These are phyloP conservation scores for Aureobasidium sp. DNA, from an alignment of 2,329 filamentous ascomycete genomes.

Conservation along the genomic window DNA sequence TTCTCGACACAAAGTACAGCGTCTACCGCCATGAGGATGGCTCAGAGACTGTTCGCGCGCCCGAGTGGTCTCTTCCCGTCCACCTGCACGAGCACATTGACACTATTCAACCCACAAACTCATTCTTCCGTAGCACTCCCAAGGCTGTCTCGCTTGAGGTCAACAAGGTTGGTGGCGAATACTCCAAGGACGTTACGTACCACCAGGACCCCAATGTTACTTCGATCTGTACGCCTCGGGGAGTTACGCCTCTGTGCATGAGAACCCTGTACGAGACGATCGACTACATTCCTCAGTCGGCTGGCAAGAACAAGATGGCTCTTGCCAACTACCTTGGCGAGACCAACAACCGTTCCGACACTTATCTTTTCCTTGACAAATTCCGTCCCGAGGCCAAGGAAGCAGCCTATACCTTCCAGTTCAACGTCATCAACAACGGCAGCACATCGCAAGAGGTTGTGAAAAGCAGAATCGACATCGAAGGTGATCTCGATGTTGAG, in stretches of 20 bases:
- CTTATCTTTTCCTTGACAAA: constrained; percentile 48
- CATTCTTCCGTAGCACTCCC: constrained; percentile 44
- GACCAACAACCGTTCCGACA: constrained; percentile 47
- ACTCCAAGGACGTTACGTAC: constrained; percentile 7
- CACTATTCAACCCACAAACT: constrained; percentile 54
- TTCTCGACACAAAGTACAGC: constrained; percentile 48
- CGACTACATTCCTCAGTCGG: constrained; percentile 42
- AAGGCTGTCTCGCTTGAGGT: constrained; percentile 23
- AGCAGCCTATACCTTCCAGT: constrained; percentile 49
- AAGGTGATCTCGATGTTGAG: constrained; percentile 60
- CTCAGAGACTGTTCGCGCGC: constrained; percentile 45
- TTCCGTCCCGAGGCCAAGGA: constrained; percentile 47
- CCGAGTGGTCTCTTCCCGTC: constrained; percentile 51
- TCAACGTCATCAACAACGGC: constrained; percentile 52
- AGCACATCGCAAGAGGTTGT: constrained; percentile 39
- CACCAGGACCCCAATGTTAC: constrained; percentile 27
- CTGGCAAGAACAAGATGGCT: constrained; percentile 38
- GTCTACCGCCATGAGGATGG: constrained; percentile 48
- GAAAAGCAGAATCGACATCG: constrained; percentile 35
- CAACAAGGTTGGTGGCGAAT: constrained; percentile 18
- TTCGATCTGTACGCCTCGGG: constrained; percentile 44
- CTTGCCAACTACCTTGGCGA: constrained; percentile 43
- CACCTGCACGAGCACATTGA: constrained; percentile 54
- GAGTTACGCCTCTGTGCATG: constrained; percentile 49
- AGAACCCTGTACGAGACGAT: constrained; percentile 49